Evolutionary conservation across 768 basidiomycete genomes (phyloP).

Genomic region (Nevesoporus exiguus): DNA sequence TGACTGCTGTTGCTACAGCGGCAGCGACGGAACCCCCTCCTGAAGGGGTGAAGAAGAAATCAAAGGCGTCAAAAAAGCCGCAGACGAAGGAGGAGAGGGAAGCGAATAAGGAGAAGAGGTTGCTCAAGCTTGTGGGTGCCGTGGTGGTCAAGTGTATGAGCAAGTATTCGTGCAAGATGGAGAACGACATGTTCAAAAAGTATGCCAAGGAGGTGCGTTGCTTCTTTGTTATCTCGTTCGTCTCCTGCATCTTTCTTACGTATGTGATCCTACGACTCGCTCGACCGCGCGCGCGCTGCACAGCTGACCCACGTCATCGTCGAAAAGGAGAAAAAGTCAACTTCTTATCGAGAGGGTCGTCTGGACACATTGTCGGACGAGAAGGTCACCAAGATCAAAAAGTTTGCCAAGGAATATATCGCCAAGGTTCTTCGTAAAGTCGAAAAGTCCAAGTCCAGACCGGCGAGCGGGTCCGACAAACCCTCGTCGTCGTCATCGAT

Average conservation of each 20-base stretch:
- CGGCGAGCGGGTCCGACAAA: constrained; percentile 16
- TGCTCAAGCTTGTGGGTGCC: constrained; percentile 79
- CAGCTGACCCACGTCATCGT: constrained; percentile 83
- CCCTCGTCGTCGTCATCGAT: constrained; percentile 13
- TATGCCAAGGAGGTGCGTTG: constrained; percentile 85
- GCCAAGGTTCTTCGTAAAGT: constrained; percentile 70
- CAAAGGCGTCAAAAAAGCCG: constrained; percentile 36
- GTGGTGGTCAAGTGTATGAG: constrained; percentile 93
- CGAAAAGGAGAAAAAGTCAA: constrained; percentile 95
- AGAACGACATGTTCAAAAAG: constrained; percentile 85
- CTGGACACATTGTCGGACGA: constrained; percentile 82
- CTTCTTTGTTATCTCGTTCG: not conserved
- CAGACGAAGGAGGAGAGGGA: constrained; percentile 57
- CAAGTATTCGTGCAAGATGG: constrained; percentile 75
- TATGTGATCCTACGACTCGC: not conserved
- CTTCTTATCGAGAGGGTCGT: constrained; percentile 68
- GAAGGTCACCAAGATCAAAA: constrained; percentile 85
- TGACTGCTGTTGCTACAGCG: constrained; percentile 27
- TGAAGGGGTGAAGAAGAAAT: constrained; percentile 24
- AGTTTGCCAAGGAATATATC: constrained; percentile 90
- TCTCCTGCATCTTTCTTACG: constrained; percentile 1
- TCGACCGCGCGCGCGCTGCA: not conserved
- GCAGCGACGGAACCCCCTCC: constrained; percentile 8
- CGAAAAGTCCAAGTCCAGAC: constrained; percentile 40
- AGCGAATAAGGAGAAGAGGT: constrained; percentile 72